These are phyloP conservation scores for Globisporangium polare DNA, from an alignment of 352 stramenopile species.

Conservation along the genomic window DNA sequence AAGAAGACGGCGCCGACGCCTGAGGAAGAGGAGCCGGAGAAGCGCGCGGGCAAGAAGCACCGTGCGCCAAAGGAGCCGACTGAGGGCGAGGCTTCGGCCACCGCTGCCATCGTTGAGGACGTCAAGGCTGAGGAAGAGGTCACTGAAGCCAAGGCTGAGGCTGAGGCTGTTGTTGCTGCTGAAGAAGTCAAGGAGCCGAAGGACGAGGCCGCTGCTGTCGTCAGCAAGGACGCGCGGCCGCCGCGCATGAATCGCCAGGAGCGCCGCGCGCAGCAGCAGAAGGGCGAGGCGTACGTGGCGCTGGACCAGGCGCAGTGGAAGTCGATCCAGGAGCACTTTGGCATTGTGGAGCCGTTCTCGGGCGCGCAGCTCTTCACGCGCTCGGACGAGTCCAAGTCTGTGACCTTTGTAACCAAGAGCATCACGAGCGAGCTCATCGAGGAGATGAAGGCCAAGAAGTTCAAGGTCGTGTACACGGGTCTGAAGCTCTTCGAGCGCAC, in stretches of 20 bases:
- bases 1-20: constrained; percentile 85
- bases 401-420: constrained; percentile 84
- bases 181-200: constrained; percentile 22
- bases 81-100: constrained; percentile 8
- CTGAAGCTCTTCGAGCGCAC: constrained; percentile 92
- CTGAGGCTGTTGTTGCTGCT: not conserved
- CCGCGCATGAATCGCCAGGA: constrained; percentile 31
- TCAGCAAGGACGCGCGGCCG: not conserved
- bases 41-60: constrained; percentile 17
- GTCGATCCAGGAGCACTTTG: constrained; percentile 76
- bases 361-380: constrained; percentile 81
- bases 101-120: constrained; percentile 3
- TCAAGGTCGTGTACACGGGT: constrained; percentile 90
- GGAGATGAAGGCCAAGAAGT: constrained; percentile 83
- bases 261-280: constrained; percentile 40
- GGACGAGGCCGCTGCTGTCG: not conserved
- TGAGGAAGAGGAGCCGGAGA: constrained; percentile 17
- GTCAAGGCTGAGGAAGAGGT: not conserved
- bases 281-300: constrained; percentile 71
- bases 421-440: constrained; percentile 79
- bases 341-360: constrained; percentile 62
- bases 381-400: constrained; percentile 80
- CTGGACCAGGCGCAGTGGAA: constrained; percentile 57
- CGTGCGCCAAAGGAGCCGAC: constrained; percentile 23
- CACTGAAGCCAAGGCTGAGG: not conserved